Percentiles rank a stretch among this genome's conserved stretches.
Conservation (phyloP, 352 stramenopile species). For the Globisporangium canariense region DNA sequence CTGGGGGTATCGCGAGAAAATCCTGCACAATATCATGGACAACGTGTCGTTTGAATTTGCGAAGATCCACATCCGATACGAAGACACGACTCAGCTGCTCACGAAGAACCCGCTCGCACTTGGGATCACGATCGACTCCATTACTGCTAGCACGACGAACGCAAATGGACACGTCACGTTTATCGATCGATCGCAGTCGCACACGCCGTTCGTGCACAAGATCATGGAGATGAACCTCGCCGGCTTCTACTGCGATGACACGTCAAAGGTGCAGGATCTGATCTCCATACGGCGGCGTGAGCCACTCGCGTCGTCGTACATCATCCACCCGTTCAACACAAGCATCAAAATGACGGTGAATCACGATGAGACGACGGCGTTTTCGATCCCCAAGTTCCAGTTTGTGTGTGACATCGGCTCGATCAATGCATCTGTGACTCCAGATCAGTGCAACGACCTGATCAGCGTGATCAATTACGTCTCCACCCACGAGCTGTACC, state of each 20-base stretch:
- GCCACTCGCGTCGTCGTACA: slow-evolving; percentile 34
- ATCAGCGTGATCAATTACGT: slow-evolving; percentile 76
- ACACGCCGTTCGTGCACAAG: slow-evolving; percentile 82
- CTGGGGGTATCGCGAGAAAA: slow-evolving; percentile 80
- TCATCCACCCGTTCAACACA: slow-evolving; percentile 73
- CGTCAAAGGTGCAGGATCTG: slow-evolving; percentile 24
- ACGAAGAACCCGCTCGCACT: slow-evolving; percentile 58
- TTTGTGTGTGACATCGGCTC: slow-evolving; percentile 69
- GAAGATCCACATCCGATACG: slow-evolving; percentile 82
- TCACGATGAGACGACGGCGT: slow-evolving; percentile 61
- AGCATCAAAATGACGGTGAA: slow-evolving; percentile 77
- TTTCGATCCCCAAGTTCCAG: slow-evolving; percentile 67
- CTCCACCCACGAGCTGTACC: slow-evolving; percentile 76
- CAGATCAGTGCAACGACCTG: slow-evolving; percentile 74
- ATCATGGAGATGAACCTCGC: slow-evolving; percentile 53
- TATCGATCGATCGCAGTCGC: slow-evolving; percentile 68
- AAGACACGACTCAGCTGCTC: slow-evolving; percentile 67
- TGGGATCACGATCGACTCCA: slow-evolving; percentile 73
- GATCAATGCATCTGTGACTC: slow-evolving; percentile 59
- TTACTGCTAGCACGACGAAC: slow-evolving; percentile 71
- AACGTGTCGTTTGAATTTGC: slow-evolving; percentile 81
- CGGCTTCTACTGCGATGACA: slow-evolving; percentile 69
- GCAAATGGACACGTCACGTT: slow-evolving; percentile 78
- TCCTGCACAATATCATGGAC: slow-evolving; percentile 79
- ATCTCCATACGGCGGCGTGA: slow-evolving; percentile 21